A percentile compares a stretch with the other conserved stretches of the same genome.
Conservation (phyloP, 805 yeast genomes). For the Suhomyces canberraensis region DNA sequence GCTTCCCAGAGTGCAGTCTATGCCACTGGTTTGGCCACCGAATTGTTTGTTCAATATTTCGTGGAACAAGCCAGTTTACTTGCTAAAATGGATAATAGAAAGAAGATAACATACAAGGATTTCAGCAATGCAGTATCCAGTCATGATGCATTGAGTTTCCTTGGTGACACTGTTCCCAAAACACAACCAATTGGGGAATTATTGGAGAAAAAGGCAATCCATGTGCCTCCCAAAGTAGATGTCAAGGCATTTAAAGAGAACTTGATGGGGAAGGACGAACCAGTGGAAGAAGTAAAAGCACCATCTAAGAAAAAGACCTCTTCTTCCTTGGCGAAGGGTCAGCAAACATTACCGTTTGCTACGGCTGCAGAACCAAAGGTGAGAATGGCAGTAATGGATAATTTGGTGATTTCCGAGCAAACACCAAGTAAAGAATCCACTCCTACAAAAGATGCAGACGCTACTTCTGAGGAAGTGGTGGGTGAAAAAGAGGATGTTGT, state of each 20-base stretch:
- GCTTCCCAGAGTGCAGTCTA: slow-evolving; percentile 72
- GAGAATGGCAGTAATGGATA: slow-evolving; percentile 33
- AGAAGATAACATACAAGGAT: slow-evolving; percentile 68
- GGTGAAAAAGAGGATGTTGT: slow-evolving; percentile 12
- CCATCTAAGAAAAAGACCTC: slow-evolving; percentile 5
- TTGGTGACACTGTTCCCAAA: slow-evolving; percentile 66
- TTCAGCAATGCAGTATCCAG: slow-evolving; percentile 60
- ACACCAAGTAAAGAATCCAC: slow-evolving; percentile 1
- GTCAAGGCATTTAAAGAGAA: slow-evolving; percentile 2
- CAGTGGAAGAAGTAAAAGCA: neutral
- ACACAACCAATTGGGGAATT: slow-evolving; percentile 50
- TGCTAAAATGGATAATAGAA: slow-evolving; percentile 64
- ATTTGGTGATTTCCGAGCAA: slow-evolving; percentile 26
- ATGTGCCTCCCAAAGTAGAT: slow-evolving; percentile 10
- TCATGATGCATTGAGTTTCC: slow-evolving; percentile 59
- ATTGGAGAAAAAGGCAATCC: slow-evolving; percentile 40
- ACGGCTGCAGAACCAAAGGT: slow-evolving; percentile 7
- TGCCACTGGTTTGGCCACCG: slow-evolving; percentile 75
- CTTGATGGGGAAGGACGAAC: slow-evolving; percentile 5
- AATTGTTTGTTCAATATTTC: slow-evolving; percentile 64
- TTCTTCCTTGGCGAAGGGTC: slow-evolving; percentile 37
- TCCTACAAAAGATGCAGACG: neutral
- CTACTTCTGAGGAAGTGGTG: slow-evolving; percentile 2
- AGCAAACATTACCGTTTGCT: slow-evolving; percentile 32
- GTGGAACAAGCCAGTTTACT: slow-evolving; percentile 66